A percentile compares a stretch with the other conserved stretches of the same genome.
Evolutionary conservation across 441 rosid species (phyloP).

Genomic region (Viola pubescens): DNA sequence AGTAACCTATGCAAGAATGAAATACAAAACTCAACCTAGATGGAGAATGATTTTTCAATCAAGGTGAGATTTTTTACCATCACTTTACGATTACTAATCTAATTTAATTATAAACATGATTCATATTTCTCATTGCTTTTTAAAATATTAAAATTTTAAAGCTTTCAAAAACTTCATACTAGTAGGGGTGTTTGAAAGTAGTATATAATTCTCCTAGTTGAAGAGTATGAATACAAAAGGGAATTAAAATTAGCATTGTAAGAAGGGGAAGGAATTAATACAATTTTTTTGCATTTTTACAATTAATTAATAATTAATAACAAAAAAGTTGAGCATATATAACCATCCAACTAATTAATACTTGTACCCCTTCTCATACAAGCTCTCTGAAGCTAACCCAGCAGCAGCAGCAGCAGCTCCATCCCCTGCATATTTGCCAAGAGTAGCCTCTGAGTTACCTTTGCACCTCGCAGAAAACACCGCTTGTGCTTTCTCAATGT

Average conservation of each 20-base stretch:
- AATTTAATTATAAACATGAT: too few species aligned
- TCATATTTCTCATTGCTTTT: too few species aligned
- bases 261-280: not conserved
- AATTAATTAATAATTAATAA: not conserved
- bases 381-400: slow-evolving; percentile 68
- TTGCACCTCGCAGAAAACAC: slow-evolving; percentile 66
- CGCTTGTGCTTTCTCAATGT: slow-evolving; percentile 58
- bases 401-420: slow-evolving; percentile 25
- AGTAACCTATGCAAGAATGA: too few species aligned
- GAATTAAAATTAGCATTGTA: slow-evolving; percentile 2
- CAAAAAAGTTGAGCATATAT: not conserved
- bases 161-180: not conserved
- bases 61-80: too few species aligned
- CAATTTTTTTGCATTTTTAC: not conserved
- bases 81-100: too few species aligned
- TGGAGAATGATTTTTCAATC: too few species aligned
- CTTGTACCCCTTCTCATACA: slow-evolving; percentile 78
- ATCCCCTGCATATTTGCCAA: slow-evolving; percentile 55
- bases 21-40: too few species aligned
- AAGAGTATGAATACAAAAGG: not conserved
- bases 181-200: too few species aligned
- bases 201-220: too few species aligned
- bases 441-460: slow-evolving; percentile 79
- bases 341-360: slow-evolving; percentile 27
- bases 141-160: not conserved